Conservation (phyloP, 805 yeast genomes). For the Spathaspora girioi region DNA sequence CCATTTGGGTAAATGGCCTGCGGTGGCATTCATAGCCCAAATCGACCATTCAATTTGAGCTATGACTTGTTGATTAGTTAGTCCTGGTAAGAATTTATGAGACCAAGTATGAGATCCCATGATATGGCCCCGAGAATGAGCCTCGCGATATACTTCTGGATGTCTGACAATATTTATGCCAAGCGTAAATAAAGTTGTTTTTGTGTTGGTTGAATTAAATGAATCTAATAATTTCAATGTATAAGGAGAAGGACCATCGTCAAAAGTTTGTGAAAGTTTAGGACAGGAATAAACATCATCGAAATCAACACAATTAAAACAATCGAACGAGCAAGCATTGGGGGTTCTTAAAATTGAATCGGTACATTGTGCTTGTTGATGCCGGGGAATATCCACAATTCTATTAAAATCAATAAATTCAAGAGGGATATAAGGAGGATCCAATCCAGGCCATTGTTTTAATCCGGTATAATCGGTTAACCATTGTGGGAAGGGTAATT, state of each 20-base stretch:
- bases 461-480: conserved; percentile 70
- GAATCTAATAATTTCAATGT: conserved; percentile 58
- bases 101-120: conserved; percentile 92
- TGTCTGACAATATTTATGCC: conserved; percentile 76
- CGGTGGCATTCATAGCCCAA: conserved; percentile 98
- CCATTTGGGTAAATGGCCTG: conserved; percentile 82
- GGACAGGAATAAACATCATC: conserved; percentile 80
- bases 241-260: conserved; percentile 86
- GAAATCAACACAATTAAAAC: conserved; percentile 68
- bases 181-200: conserved; percentile 76
- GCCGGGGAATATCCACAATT: conserved; percentile 39
- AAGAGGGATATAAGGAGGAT: conserved; percentile 85
- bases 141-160: conserved; percentile 66
- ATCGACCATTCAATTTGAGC: conserved; percentile 94
- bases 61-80: conserved; percentile 74
- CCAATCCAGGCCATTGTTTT: conserved; percentile 75
- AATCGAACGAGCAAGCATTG: conserved; percentile 73
- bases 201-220: conserved; percentile 26
- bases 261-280: conserved; percentile 80
- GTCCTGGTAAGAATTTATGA: conserved; percentile 76
- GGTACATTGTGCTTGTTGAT: conserved; percentile 60
- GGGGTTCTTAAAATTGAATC: conserved; percentile 6
- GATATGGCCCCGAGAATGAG: conserved; percentile 64
- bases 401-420: conserved; percentile 58
- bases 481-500: conserved; percentile 74